Evolutionary conservation across 345 rosid genomes (phyloP), one percentile per base, ranked within the genome.

Genomic region (Reutealis trisperma): DNA sequence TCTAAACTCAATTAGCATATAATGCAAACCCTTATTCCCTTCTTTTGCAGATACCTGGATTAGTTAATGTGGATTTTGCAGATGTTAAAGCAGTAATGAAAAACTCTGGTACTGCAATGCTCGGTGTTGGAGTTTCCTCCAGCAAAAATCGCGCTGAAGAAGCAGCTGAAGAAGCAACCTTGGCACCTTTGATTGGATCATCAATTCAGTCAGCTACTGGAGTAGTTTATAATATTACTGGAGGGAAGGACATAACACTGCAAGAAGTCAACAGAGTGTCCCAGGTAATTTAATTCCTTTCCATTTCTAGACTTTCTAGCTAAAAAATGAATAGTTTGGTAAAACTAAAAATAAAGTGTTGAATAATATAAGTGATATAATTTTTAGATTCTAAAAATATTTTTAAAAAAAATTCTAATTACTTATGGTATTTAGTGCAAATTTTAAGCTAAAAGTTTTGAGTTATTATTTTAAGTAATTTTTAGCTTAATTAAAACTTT

Each of bases 171-270:
- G 98, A 96, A 79, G 99, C 99, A 34, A 96, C 96, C 42, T 82
- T 93, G 85, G 97, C 99, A 78, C 99, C 99, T 21, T 75, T 96
- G 81, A 89, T 96, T 47, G 99, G 99, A 55, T 96, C 99, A 82
- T 96, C 99, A n/a, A 96, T 96, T 71, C 94, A 96, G 73, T 96
- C 99, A 55, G 99, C 99, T 45, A 96, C 98, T 22, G 98, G 98
- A 13, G 97, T 96, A 2, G 98, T 96, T 37, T 96, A 93, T 85
- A 96, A 96, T 75, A 96, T 96, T 58, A 93, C 99, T 0, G 99
- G 99, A 78, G 99, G 99, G 75, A 96, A 88, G 84, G 98, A 92
- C 87, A 92, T 95, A 70, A 95, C 98, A 32, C 83, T 95, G 85
- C 99, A 92, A 81, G 98, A 95, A 88, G 99, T 95, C 24, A 95